Evolutionary conservation across 2,329 filamentous ascomycete species (phyloP).

Genomic region (Pseudogymnoascus sp.): DNA sequence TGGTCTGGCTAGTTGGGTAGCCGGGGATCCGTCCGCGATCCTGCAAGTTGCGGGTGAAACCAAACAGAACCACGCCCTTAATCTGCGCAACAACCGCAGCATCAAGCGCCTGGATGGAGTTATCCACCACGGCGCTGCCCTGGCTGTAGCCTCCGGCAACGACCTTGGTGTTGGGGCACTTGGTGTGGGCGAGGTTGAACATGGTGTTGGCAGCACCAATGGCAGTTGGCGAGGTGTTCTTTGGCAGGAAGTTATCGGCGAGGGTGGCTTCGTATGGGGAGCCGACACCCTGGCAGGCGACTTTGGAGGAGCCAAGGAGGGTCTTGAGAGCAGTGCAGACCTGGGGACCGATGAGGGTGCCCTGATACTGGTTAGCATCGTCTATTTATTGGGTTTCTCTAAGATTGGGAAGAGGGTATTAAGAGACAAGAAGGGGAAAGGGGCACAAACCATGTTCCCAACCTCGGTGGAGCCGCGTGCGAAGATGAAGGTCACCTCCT

Average conservation of each 20-base stretch:
- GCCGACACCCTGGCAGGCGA: constrained; percentile 21
- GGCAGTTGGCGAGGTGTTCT: constrained; percentile 12
- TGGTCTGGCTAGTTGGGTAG: constrained; percentile 22
- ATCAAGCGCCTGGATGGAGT: constrained; percentile 28
- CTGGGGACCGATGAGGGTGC: constrained; percentile 26
- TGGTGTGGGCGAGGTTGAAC: constrained; percentile 25
- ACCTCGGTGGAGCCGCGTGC: constrained; percentile 39
- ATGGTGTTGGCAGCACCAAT: constrained; percentile 19
- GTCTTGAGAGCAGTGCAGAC: constrained; percentile 23
- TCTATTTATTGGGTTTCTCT: background rate
- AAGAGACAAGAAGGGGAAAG: background rate
- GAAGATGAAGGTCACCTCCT: constrained; percentile 37
- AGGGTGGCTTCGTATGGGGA: constrained; percentile 15
- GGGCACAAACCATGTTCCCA: constrained; percentile 36
- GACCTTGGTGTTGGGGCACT: constrained; percentile 32
- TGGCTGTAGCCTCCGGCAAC: constrained; percentile 34
- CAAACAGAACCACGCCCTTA: constrained; percentile 34
- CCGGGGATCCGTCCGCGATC: constrained; percentile 27
- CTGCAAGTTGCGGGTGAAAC: constrained; percentile 33
- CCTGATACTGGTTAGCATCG: constrained; percentile 16
- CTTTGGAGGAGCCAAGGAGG: constrained; percentile 13
- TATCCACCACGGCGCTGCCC: constrained; percentile 37
- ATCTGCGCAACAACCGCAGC: constrained; percentile 25
- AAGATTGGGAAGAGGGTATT: no score
- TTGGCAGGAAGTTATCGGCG: constrained; percentile 14